Conservation (phyloP, 1,284 basidiomycete species). For the Ustilago bromivora region DNA sequence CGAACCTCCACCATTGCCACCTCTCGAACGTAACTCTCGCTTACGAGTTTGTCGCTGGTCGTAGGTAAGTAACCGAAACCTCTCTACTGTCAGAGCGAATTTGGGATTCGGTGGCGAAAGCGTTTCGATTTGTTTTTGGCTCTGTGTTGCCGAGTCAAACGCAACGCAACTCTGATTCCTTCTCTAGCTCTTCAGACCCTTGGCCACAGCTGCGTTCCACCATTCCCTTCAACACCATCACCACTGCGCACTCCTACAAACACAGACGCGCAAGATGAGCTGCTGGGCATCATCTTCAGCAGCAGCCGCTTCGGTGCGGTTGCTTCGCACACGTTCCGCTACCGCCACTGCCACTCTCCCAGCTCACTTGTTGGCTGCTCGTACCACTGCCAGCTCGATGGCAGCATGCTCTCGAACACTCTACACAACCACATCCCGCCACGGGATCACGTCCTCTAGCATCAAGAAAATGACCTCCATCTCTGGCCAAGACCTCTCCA, state of each 20-base stretch:
- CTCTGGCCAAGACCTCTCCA: conserved; percentile 44
- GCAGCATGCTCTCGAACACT: conserved; percentile 9
- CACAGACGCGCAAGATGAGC: conserved; percentile 20
- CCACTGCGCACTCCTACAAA: neutral
- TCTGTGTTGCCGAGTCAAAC: neutral
- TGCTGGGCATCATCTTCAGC: conserved; percentile 34
- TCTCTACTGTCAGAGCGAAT: neutral
- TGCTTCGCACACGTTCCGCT: conserved; percentile 19
- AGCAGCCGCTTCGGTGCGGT: conserved; percentile 21
- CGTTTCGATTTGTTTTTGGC: neutral
- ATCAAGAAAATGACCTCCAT: conserved; percentile 7
- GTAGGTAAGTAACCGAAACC: too few relatives aligned
- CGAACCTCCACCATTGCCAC: too few relatives aligned
- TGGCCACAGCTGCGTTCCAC: neutral
- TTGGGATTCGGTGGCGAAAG: conserved; percentile 17
- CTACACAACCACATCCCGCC: conserved; percentile 16
- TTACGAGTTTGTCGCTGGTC: too few relatives aligned
- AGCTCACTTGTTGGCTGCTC: conserved; percentile 9
- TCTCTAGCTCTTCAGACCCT: conserved; percentile 4
- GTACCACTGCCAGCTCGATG: neutral
- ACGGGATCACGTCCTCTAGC: conserved; percentile 1
- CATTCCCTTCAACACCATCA: conserved; percentile 7
- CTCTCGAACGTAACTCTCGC: too few relatives aligned
- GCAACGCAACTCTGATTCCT: neutral
- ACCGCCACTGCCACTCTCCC: conserved; percentile 11